Base-by-base conservation (phyloP, 768 basidiomycete species). In the Boletus pseudopeckii region DNA sequence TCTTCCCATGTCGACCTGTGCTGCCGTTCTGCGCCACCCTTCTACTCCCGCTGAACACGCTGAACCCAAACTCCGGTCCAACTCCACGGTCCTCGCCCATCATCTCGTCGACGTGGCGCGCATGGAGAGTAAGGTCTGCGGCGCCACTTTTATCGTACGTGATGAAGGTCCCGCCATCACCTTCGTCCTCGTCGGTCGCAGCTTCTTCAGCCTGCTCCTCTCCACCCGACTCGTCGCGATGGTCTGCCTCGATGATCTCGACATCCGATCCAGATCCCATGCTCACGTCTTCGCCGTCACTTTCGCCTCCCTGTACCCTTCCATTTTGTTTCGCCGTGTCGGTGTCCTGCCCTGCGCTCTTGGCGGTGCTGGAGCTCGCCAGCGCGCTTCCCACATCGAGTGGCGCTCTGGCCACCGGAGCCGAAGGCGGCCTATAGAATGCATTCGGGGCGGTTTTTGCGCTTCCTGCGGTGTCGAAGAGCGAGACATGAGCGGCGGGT, bases 361-460 rank as follows among this genome's bases (percentile, higher is more conserved):
- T 56, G 32, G 33, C 17, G 2, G 26, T 10, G 39, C 47, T 38
- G 8, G 55, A 44, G 7, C 34, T 43, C 10, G 39, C 52, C 32
- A 53, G 45, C 10, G 28, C 42, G 8, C 51, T 48, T 10, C 41
- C 53, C 36, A 37, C 39, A 17, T 55, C 56, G 7, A 57, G 34
- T 3, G 51, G 40, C 7, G 22, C 17, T 18, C 20, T 54, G 15
- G 26, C 34, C 5, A 28, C 42, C 8, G 30, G 32, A 1, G 65
- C 50, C 11, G 69, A 58, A 4, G 81, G 77, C 0, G 83, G 85
- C 36, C 78, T 74, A 62, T 82, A 88, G 64, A 89, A 89, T 5
- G 87, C 87, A 57, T 88, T 89, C 22, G 74, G 76, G 9, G 77
- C 75, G 32, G 72, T 74, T 46, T 77, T 78, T 1, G 86, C 84